phyloP scores from a whole-genome alignment of 345 rosid species.

The Microcos paniculata region DNA sequence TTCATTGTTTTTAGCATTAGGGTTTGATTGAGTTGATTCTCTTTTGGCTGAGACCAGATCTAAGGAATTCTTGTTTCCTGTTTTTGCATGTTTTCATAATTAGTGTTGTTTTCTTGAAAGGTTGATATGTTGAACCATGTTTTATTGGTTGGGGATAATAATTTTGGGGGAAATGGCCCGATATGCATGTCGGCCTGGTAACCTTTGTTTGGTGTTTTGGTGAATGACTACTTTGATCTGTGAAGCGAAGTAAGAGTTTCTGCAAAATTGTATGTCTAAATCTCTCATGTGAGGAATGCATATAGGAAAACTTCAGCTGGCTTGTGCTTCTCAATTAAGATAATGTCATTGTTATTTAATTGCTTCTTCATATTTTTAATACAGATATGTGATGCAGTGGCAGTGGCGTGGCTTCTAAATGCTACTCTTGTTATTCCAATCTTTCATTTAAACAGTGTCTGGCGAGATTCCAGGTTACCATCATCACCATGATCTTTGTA shows the following conservation, averaged over 20 bases:
- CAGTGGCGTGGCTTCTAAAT: constrained; percentile 91
- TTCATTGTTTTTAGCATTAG: not conserved
- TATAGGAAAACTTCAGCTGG: not conserved
- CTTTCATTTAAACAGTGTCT: constrained; percentile 92
- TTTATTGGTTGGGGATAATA: not conserved
- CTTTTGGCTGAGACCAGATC: not conserved
- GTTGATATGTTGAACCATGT: not conserved
- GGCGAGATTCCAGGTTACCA: constrained; percentile 97
- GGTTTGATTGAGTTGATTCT: not conserved
- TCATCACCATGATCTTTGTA: not conserved
- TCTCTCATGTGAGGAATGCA: not conserved
- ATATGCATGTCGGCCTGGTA: not conserved
- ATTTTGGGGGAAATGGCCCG: not conserved
- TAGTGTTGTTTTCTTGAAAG: not conserved
- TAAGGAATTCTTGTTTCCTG: not conserved
- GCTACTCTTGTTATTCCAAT: constrained; percentile 95
- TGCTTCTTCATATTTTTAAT: constrained; percentile 11
- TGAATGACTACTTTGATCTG: not conserved
- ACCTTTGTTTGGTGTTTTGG: not conserved
- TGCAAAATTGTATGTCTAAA: constrained; percentile 2
- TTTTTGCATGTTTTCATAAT: not conserved
- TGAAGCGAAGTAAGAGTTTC: not conserved
- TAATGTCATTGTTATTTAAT: constrained; percentile 1
- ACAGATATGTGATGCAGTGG: constrained; percentile 99
- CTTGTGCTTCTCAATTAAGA: not conserved